Conservation (phyloP, 2,329 filamentous ascomycete species). For the Alternaria metachromatica region DNA sequence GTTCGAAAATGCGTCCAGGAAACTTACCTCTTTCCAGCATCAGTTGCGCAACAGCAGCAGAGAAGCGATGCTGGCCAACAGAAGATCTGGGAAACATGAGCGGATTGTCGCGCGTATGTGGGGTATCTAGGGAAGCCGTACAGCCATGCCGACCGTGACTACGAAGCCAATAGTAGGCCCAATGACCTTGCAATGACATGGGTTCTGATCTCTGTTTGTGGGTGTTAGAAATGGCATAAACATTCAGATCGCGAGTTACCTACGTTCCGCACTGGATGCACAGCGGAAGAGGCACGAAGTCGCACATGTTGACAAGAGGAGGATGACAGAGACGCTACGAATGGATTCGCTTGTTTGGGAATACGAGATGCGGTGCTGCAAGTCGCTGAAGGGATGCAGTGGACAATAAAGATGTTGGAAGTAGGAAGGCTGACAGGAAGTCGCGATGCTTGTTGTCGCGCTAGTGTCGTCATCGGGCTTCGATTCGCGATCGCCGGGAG, state of each 20-base stretch:
- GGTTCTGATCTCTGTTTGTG: constrained; percentile 59
- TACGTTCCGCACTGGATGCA: constrained; percentile 62
- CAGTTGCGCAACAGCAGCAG: constrained; percentile 63
- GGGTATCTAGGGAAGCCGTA: constrained; percentile 40
- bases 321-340: background rate
- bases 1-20: background rate
- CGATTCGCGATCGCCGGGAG: constrained; percentile 6
- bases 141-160: constrained; percentile 57
- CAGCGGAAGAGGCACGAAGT: constrained; percentile 57
- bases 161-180: constrained; percentile 62
- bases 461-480: constrained; percentile 10
- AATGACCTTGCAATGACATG: constrained; percentile 64
- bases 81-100: constrained; percentile 49
- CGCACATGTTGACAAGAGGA: constrained; percentile 23
- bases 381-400: background rate
- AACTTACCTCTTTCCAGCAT: constrained; percentile 61
- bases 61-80: constrained; percentile 64
- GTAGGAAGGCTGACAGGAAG: constrained; percentile 12
- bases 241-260: constrained; percentile 2
- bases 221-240: constrained; percentile 19
- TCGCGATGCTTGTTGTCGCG: constrained; percentile 5
- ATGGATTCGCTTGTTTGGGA: background rate
- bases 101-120: constrained; percentile 9
- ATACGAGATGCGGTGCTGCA: background rate
- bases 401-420: constrained; percentile 1